Conservation (phyloP, 345 rosid genomes). For the Arabis hirsuta region DNA sequence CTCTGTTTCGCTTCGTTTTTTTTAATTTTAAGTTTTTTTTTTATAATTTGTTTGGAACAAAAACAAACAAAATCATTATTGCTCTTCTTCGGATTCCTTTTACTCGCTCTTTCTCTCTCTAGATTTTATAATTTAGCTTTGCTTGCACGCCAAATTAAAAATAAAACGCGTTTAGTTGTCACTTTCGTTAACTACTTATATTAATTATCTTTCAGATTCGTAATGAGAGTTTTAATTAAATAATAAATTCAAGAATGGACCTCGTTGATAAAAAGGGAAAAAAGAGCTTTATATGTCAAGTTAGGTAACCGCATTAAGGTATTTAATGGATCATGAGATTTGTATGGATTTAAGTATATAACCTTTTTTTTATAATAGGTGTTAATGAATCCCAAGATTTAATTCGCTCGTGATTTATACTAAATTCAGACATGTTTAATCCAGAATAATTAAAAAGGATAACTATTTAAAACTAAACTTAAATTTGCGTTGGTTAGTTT, state of each 20-base stretch:
- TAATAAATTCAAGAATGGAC: neutral
- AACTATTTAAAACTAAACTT: too few species aligned
- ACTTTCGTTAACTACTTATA: constrained; percentile 19
- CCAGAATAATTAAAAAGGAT: neutral
- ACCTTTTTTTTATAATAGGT: neutral
- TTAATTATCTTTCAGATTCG: neutral
- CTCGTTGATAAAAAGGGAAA: constrained; percentile 1
- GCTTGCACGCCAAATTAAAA: constrained; percentile 42
- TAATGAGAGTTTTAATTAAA: neutral
- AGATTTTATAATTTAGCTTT: constrained; percentile 15
- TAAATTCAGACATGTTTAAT: neutral
- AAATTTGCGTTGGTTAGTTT: neutral
- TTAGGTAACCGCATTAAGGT: constrained; percentile 28
- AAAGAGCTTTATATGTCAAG: constrained; percentile 21
- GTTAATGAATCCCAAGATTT: neutral
- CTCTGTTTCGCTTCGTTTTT: constrained; percentile 14
- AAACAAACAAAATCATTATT: constrained; percentile 36
- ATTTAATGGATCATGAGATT: constrained; percentile 13
- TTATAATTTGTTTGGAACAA: neutral
- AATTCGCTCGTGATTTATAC: neutral
- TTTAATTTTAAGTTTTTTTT: neutral
- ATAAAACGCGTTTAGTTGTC: constrained; percentile 39
- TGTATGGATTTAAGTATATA: neutral
- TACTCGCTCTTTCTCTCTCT: neutral
- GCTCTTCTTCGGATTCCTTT: constrained; percentile 28